Evolutionary conservation across 2,329 filamentous ascomycete genomes (phyloP), one percentile per base, ranked within the genome.

Genomic region (Furcasterigmium sp.): DNA sequence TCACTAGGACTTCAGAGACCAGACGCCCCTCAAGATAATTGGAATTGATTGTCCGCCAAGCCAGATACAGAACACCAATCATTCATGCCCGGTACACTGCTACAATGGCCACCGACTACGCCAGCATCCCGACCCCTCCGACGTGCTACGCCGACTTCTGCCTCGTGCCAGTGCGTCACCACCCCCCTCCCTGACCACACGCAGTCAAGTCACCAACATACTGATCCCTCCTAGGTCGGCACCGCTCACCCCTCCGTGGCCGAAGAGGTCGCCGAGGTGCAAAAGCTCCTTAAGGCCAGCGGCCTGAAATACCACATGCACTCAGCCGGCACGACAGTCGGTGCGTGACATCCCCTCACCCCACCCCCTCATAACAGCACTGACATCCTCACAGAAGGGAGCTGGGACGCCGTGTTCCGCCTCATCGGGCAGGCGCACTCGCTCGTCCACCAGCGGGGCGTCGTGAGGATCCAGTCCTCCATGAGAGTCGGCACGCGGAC

Each of bases 61-160:
- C n/a, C n/a, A n/a, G n/a, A n/a, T n/a, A n/a, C n/a, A n/a, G n/a
- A n/a, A n/a, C n/a, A n/a, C n/a, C n/a, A n/a, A n/a, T n/a, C n/a
- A n/a, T n/a, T n/a, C n/a, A n/a, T n/a, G n/a, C n/a, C n/a, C n/a
- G n/a, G n/a, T n/a, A n/a, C 23, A 26, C 20, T 9, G 10, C 19
- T 41, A 46, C 8, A 11, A 40, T 41, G 32, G 19, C 44, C 15
- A 69, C 68, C 61, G 66, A 74, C 51, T 79, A 78, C 61, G 57
- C 62, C 21, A 61, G 60, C 32, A 58, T 82, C 42, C 55, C 74
- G 23, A 91, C 88, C 1, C 91, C 91, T 4, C 70, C 78, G 44
- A 70, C 81, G 45, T 94, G 88, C 66, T 88, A 85, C 43, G 91
- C 85, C 45, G 91, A 96, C 67, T 95, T 96, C 62, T 96, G 91